Evolutionary conservation across 2,329 filamentous ascomycete genomes (phyloP).

Genomic region (Aspergillus neoniger): DNA sequence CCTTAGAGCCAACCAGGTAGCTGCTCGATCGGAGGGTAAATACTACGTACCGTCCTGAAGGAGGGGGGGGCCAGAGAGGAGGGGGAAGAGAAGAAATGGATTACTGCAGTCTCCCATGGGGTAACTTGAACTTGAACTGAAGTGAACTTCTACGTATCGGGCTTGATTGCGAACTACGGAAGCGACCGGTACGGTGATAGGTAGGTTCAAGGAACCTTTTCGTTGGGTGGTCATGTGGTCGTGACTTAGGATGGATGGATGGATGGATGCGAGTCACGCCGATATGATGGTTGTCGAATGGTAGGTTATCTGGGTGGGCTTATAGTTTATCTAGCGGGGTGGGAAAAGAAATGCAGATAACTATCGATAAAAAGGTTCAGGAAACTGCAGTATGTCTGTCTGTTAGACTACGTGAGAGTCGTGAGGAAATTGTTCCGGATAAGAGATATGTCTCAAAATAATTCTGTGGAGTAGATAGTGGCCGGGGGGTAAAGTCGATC

Average conservation of each 20-base stretch:
- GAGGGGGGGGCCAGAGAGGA: neutral
- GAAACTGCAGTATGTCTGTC: too few relatives aligned
- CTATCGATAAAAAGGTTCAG: too few relatives aligned
- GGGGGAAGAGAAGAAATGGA: neutral
- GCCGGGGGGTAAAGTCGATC: too few relatives aligned
- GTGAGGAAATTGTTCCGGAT: too few relatives aligned
- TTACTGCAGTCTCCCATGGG: too few relatives aligned
- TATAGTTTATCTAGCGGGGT: neutral
- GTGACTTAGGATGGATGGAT: neutral
- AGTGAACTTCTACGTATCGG: neutral
- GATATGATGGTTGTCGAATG: neutral
- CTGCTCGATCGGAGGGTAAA: neutral
- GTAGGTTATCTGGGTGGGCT: neutral
- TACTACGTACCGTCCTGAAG: neutral
- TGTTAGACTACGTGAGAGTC: too few relatives aligned
- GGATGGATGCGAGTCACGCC: neutral
- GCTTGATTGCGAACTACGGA: neutral
- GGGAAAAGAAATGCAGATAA: too few relatives aligned
- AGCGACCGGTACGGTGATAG: neutral
- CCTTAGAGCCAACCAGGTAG: neutral
- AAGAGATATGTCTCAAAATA: too few relatives aligned
- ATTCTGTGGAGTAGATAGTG: too few relatives aligned
- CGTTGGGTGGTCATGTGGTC: neutral
- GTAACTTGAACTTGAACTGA: too few relatives aligned
- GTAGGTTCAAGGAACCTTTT: neutral